Percentiles rank a stretch among this genome's conserved stretches.
Conservation (phyloP, 148 eudicot genomes). For the Spergularia marina region DNA sequence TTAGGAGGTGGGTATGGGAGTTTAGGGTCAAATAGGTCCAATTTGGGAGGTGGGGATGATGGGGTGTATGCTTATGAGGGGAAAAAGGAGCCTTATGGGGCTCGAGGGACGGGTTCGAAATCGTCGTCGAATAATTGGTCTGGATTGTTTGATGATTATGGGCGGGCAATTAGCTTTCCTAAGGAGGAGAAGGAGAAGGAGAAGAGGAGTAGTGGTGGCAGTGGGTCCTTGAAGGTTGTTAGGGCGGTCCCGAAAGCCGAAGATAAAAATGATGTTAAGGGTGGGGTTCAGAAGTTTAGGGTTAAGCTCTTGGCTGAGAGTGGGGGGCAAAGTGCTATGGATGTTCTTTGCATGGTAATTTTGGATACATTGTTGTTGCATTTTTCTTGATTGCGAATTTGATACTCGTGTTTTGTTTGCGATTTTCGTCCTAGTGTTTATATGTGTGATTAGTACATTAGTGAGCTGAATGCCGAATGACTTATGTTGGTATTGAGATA, state of each 20-base stretch:
- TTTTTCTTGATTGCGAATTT: background rate
- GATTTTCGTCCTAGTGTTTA: background rate
- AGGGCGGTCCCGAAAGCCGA: slow-evolving; percentile 84
- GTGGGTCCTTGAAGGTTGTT: slow-evolving; percentile 53
- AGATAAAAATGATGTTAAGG: slow-evolving; percentile 41
- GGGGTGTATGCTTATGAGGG: slow-evolving; percentile 78
- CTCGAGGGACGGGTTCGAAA: slow-evolving; percentile 55
- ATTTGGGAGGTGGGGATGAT: slow-evolving; percentile 41
- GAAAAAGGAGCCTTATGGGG: slow-evolving; percentile 70
- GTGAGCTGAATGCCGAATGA: background rate
- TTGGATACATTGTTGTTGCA: too few relatives aligned
- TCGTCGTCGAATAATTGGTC: slow-evolving; percentile 61
- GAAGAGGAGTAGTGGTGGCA: background rate
- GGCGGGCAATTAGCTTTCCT: slow-evolving; percentile 60
- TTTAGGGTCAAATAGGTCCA: slow-evolving; percentile 34
- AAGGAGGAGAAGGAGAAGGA: slow-evolving; percentile 24
- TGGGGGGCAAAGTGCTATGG: slow-evolving; percentile 71
- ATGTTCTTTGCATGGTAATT: slow-evolving; percentile 89
- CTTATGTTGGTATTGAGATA: background rate
- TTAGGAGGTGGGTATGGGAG: slow-evolving; percentile 29
- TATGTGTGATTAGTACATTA: background rate
- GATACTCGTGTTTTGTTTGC: too few relatives aligned
- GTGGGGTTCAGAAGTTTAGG: slow-evolving; percentile 84
- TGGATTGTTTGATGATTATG: slow-evolving; percentile 78
- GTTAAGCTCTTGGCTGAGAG: slow-evolving; percentile 86